These are phyloP conservation scores for Nannochloropsis oceanica DNA, from an alignment of 108 stramenopile species.

Conservation along the genomic window DNA sequence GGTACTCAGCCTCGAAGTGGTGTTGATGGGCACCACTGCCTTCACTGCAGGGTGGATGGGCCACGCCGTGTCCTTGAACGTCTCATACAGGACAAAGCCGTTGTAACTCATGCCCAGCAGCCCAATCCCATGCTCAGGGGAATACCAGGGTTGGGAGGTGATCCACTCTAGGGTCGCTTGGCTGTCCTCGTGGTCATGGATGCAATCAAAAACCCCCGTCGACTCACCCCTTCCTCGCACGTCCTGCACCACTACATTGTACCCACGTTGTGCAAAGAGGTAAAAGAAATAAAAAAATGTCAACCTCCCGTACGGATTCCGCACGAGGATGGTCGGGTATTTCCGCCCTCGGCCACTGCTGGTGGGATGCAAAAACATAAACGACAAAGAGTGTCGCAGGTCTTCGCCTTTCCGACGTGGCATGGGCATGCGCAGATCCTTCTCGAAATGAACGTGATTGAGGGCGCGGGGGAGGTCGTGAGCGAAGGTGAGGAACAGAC, in stretches of 20 bases:
- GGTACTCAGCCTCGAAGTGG: background rate
- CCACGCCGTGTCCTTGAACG: background rate
- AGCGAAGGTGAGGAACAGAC: background rate
- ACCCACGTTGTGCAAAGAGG: background rate
- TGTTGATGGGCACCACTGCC: background rate
- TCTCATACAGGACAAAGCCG: background rate
- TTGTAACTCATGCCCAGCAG: background rate
- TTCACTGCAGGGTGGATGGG: background rate
- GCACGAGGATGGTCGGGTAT: background rate
- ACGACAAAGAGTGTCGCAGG: background rate
- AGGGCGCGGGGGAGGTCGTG: background rate
- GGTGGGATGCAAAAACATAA: background rate
- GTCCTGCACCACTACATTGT: background rate
- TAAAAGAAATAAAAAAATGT: background rate
- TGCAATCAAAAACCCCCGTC: background rate
- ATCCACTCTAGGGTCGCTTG: background rate
- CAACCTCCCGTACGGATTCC: background rate
- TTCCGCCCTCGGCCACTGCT: background rate
- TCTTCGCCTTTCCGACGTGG: background rate
- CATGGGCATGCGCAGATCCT: background rate
- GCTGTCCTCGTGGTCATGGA: background rate
- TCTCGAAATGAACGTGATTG: background rate
- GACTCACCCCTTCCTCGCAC: background rate
- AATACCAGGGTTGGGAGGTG: background rate
- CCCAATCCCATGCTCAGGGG: background rate